phyloP scores from a whole-genome alignment of 2,329 filamentous ascomycete genomes.

The Nothomitra cinnamomea region DNA sequence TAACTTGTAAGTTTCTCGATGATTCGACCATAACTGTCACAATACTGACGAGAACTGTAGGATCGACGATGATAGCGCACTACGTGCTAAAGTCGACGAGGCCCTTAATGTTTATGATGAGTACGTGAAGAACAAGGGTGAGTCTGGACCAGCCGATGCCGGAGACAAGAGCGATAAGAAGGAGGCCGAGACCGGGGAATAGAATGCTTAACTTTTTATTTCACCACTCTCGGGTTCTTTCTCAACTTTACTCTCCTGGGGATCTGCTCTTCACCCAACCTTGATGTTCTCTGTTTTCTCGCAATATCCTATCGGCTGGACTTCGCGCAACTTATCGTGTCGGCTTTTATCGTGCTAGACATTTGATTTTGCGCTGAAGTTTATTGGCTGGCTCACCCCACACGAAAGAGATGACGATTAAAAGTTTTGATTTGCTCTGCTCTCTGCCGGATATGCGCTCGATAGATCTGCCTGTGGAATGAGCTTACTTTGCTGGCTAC shows the following conservation, averaged over 20 bases:
- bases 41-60: constrained; percentile 35
- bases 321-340: neutral
- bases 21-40: neutral
- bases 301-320: neutral
- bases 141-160: constrained; percentile 17
- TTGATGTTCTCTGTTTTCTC: neutral
- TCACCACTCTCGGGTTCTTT: neutral
- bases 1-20: constrained; percentile 59
- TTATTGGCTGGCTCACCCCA: neutral
- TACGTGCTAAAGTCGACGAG: constrained; percentile 93
- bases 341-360: neutral
- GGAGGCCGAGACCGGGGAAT: constrained; percentile 25
- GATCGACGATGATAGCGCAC: constrained; percentile 73
- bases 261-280: neutral
- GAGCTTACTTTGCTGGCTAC: constrained; percentile 1
- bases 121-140: constrained; percentile 76
- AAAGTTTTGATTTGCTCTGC: constrained; percentile 2
- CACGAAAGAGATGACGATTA: neutral
- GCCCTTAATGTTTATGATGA: constrained; percentile 95
- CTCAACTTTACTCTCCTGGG: neutral
- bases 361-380: neutral
- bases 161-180: constrained; percentile 24
- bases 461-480: constrained; percentile 3
- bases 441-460: neutral
- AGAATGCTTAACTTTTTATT: constrained; percentile 21